phyloP scores from a whole-genome alignment of 257 asterid species.

The Penstemon barbatus region DNA sequence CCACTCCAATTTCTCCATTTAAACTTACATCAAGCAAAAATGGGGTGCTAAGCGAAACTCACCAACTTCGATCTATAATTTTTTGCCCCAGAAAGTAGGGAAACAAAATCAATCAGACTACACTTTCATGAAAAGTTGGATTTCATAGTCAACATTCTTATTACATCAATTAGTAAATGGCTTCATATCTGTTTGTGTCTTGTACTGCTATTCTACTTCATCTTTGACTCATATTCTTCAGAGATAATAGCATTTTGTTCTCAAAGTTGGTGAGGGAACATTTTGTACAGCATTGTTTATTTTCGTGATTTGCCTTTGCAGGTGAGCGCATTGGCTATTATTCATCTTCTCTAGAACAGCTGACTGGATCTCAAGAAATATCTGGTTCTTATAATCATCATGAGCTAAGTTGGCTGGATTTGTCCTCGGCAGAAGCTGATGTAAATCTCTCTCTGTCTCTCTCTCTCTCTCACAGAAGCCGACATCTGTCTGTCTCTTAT shows the following conservation, averaged over 20 bases:
- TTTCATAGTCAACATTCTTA: background rate
- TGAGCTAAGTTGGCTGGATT: slow-evolving; percentile 67
- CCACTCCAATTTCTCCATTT: too few species aligned
- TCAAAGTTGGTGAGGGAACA: background rate
- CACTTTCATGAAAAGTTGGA: background rate
- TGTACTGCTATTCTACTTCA: background rate
- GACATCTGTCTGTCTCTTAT: slow-evolving; percentile 17
- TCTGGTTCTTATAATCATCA: slow-evolving; percentile 33
- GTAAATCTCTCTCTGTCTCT: slow-evolving; percentile 40
- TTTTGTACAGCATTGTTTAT: background rate
- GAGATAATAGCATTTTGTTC: background rate
- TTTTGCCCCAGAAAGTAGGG: too few species aligned
- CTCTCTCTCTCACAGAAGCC: background rate
- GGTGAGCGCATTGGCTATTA: slow-evolving; percentile 70
- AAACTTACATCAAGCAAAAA: too few species aligned
- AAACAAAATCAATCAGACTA: too few species aligned
- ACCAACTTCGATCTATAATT: too few species aligned
- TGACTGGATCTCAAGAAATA: slow-evolving; percentile 43
- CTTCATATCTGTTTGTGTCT: slow-evolving; percentile 17
- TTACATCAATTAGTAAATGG: background rate
- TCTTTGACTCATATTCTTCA: background rate
- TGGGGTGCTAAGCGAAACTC: too few species aligned
- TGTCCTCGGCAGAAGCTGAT: slow-evolving; percentile 59
- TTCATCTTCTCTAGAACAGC: slow-evolving; percentile 59
- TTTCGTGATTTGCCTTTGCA: slow-evolving; percentile 38